phyloP scores from a whole-genome alignment of 2,329 filamentous ascomycete genomes.

The Xylariaceae sp. region DNA sequence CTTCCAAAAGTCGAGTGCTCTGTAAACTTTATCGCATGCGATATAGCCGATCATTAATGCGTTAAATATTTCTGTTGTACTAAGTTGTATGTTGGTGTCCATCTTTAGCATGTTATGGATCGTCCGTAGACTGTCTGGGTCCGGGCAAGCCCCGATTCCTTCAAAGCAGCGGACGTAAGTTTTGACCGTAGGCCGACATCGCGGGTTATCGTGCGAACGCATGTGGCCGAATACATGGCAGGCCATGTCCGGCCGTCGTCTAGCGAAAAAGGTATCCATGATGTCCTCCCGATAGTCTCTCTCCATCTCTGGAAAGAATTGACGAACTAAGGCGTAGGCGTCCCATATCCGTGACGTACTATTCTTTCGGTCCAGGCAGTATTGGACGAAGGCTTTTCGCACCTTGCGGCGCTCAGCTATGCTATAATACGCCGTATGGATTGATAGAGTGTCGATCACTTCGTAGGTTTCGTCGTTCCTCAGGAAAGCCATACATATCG shows the following conservation, averaged over 20 bases:
- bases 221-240: slow-evolving; percentile 86
- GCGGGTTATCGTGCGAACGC: slow-evolving; percentile 64
- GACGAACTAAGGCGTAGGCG: slow-evolving; percentile 58
- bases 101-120: slow-evolving; percentile 94
- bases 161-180: slow-evolving; percentile 76
- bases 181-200: slow-evolving; percentile 61
- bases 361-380: slow-evolving; percentile 57
- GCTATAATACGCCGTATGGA: slow-evolving; percentile 66
- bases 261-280: slow-evolving; percentile 77
- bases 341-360: slow-evolving; percentile 61
- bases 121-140: slow-evolving; percentile 61
- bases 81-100: slow-evolving; percentile 71
- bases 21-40: slow-evolving; percentile 57
- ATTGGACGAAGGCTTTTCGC: slow-evolving; percentile 59
- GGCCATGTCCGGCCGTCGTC: slow-evolving; percentile 76
- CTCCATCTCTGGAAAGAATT: slow-evolving; percentile 62
- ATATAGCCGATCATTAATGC: slow-evolving; percentile 82
- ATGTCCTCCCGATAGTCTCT: slow-evolving; percentile 60
- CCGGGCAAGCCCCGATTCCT: slow-evolving; percentile 59
- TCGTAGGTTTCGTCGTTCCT: slow-evolving; percentile 71
- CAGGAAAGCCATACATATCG: slow-evolving; percentile 68
- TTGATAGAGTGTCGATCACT: slow-evolving; percentile 74
- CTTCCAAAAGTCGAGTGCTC: slow-evolving; percentile 74
- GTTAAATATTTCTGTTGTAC: slow-evolving; percentile 67
- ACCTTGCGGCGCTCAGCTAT: slow-evolving; percentile 63